A percentile compares a stretch with the other conserved stretches of the same genome.
Evolutionary conservation across 352 stramenopile genomes (phyloP).

Genomic region (Elongisporangium undulatum): DNA sequence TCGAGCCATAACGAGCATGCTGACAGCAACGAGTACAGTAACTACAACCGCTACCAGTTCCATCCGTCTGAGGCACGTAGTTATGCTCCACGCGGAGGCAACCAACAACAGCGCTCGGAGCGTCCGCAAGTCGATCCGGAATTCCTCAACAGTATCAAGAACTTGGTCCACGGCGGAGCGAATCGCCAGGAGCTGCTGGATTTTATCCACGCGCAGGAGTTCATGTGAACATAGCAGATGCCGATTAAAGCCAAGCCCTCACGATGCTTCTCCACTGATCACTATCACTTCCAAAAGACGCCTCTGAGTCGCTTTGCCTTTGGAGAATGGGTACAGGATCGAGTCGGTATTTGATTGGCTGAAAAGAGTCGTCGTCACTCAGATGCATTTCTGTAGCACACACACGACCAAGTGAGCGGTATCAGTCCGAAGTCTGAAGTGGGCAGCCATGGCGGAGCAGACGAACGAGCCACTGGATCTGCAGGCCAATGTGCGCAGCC

Average conservation of each 20-base stretch:
- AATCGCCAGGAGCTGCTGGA: not conserved
- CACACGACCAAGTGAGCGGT: not conserved
- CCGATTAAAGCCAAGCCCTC: too few relatives aligned
- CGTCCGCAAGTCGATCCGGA: not conserved
- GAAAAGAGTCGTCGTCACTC: not conserved
- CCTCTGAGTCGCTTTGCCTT: too few relatives aligned
- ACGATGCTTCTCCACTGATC: too few relatives aligned
- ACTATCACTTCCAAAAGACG: too few relatives aligned
- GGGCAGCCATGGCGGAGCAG: not conserved
- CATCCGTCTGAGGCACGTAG: not conserved
- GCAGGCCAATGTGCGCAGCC: conserved; percentile 13
- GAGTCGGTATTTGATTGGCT: not conserved
- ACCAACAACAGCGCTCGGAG: not conserved
- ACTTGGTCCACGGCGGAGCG: not conserved
- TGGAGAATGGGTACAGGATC: too few relatives aligned
- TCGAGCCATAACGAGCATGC: not conserved
- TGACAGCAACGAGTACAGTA: not conserved
- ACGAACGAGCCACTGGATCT: not conserved
- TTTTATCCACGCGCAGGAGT: not conserved
- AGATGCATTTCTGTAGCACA: not conserved
- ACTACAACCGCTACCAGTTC: not conserved
- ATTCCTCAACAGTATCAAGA: not conserved
- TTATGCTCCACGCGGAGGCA: not conserved
- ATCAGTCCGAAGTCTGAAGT: not conserved
- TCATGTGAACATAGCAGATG: not conserved